Conservation (phyloP, 2,329 filamentous ascomycete genomes). For the Aspergillus sp. region DNA sequence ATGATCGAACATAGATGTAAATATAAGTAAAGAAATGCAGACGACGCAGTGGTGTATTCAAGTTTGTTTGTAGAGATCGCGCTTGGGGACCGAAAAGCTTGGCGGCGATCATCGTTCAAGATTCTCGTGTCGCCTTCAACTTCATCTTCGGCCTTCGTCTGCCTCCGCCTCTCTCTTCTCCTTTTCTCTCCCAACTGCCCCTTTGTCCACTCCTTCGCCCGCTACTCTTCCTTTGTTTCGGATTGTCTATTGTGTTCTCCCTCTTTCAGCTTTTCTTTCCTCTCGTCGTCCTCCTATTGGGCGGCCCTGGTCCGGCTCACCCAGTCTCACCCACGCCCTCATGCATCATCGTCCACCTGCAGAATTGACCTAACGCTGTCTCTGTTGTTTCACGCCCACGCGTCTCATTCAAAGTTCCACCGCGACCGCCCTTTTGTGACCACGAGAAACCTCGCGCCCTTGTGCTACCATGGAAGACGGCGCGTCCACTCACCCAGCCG, state of each 20-base stretch:
- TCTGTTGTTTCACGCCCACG: conserved; percentile 16
- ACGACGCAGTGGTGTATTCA: too few species aligned
- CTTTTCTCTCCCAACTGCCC: conserved; percentile 2
- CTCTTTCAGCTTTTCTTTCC: neutral
- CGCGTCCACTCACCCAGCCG: conserved; percentile 29
- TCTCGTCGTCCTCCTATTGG: neutral
- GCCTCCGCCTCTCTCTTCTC: conserved; percentile 1
- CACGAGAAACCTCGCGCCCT: conserved; percentile 6
- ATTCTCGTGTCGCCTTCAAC: conserved; percentile 10
- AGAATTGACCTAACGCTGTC: conserved; percentile 11
- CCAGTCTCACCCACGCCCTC: conserved; percentile 6
- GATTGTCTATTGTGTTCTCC: neutral
- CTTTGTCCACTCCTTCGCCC: conserved; percentile 4
- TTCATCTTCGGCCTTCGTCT: conserved; percentile 5
- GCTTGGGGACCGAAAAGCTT: conserved; percentile 8
- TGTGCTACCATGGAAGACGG: conserved; percentile 26
- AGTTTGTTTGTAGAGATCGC: neutral
- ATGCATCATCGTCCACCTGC: conserved; percentile 23
- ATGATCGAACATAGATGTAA: neutral
- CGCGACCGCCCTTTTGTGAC: neutral
- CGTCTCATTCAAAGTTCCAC: conserved; percentile 11
- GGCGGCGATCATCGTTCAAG: conserved; percentile 15
- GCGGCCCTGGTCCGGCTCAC: neutral
- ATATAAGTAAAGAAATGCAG: neutral
- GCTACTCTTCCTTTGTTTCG: neutral